Evolutionary conservation across 1,284 basidiomycete genomes (phyloP), one percentile per base, ranked within the genome.

Genomic region (Melampsora medusae): DNA sequence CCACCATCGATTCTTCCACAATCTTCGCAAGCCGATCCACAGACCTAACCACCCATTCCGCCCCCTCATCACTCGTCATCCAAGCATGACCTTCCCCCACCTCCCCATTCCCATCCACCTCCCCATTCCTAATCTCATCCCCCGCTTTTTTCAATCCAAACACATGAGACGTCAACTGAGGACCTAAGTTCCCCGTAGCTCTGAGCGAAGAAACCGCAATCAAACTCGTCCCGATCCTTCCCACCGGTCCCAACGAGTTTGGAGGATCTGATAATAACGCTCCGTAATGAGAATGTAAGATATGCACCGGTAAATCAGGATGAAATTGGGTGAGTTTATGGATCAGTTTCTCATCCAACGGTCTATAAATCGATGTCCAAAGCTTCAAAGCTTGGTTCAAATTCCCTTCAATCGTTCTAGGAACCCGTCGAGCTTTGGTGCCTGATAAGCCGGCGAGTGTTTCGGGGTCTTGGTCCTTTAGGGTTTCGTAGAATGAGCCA

Each of bases 351-450:
- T 88, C 87, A 81, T 89, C 89, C 85, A 94, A 90, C 79, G 94
- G 94, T 80, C 89, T 86, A 85, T 99, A 99, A 84, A 99, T 95
- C 78, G 90, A 89, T 82, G 91, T 88, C 93, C 95, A 99, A n/a
- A 60, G 64, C 22, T 14, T 5, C 77, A 77, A 7, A 77, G 78
- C n/a, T 78, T 65, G 10, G 77, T 79, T 68, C 2, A 19, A 50
- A n/a, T 60, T 35, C 3, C 33, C 59, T 28, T 59, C 22, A 33
- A 61, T 25, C 19, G 67, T 60, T 25, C 48, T 56, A n/a, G 70
- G 33, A 19, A 31, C 31, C 48, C 56, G 33, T 9, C 65, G 38
- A n/a, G 48, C 19, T n/a, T 66, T 25, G 7, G 5, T 38, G 48
- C 17, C 25, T 22, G 67, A 59, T 19, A 74, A 56, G 62, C 38